These are phyloP conservation scores for Beverwykella pulmonaria DNA, from an alignment of 495 filamentous ascomycete genomes.

Conservation along the genomic window DNA sequence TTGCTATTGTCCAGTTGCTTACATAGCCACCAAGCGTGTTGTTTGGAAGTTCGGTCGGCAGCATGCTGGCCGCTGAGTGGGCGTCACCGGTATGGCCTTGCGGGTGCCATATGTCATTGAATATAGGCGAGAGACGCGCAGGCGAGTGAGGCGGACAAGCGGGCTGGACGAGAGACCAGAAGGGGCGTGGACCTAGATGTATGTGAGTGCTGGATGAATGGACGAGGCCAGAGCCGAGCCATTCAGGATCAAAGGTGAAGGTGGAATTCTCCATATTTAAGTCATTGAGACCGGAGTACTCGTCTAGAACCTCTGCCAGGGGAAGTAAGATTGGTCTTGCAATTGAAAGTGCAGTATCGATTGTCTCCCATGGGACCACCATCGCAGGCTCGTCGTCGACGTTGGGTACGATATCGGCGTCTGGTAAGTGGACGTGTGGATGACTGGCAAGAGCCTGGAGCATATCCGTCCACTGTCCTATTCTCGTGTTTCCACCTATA, in stretches of 20 bases:
- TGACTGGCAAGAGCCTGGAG: slow-evolving; percentile 32
- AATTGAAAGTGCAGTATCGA: slow-evolving; percentile 33
- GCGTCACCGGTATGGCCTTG: slow-evolving; percentile 34
- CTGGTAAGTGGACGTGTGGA: slow-evolving; percentile 36
- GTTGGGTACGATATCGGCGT: slow-evolving; percentile 47
- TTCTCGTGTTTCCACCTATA: slow-evolving; percentile 30
- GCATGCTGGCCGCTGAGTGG: slow-evolving; percentile 34
- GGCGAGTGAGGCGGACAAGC: slow-evolving; percentile 40
- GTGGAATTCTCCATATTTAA: slow-evolving; percentile 10
- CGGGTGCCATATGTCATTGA: slow-evolving; percentile 27
- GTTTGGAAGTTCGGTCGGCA: slow-evolving; percentile 27
- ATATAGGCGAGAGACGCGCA: neutral
- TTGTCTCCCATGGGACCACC: slow-evolving; percentile 44
- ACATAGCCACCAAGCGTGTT: slow-evolving; percentile 44
- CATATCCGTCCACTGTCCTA: slow-evolving; percentile 39
- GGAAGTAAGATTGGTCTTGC: slow-evolving; percentile 3
- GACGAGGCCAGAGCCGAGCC: slow-evolving; percentile 19
- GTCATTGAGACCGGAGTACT: slow-evolving; percentile 14
- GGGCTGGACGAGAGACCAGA: slow-evolving; percentile 41
- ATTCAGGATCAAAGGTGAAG: slow-evolving; percentile 32
- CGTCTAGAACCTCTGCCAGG: neutral
- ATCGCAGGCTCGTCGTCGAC: slow-evolving; percentile 43
- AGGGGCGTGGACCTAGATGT: slow-evolving; percentile 28
- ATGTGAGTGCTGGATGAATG: neutral
- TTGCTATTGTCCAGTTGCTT: slow-evolving; percentile 44